Percentiles rank a stretch among this genome's conserved stretches.
Conservation (phyloP, 352 stramenopile genomes). For the Phytophthora constricta region DNA sequence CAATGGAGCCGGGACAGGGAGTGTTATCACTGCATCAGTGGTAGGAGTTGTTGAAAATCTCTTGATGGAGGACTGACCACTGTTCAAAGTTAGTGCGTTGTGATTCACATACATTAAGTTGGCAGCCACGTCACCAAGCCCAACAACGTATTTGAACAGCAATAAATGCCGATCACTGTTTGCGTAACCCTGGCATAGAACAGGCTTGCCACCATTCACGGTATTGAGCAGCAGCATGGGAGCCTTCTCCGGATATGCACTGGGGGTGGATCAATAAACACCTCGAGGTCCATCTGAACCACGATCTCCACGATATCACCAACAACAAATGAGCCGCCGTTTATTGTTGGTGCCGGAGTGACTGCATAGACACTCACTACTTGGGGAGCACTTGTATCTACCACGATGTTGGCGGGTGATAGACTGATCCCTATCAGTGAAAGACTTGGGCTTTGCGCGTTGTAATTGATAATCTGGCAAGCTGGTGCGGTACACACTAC, state of each 20-base stretch:
- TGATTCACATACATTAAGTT: constrained; percentile 67
- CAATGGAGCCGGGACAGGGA: constrained; percentile 60
- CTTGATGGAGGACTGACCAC: constrained; percentile 76
- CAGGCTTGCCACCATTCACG: constrained; percentile 41
- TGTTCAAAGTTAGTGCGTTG: constrained; percentile 78
- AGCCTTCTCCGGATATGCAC: constrained; percentile 74
- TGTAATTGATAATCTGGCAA: constrained; percentile 80
- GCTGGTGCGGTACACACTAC: constrained; percentile 49
- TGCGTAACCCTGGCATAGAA: constrained; percentile 70
- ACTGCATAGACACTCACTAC: constrained; percentile 70
- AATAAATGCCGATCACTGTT: constrained; percentile 59
- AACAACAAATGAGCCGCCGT: constrained; percentile 73
- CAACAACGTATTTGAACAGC: constrained; percentile 78
- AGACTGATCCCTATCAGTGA: constrained; percentile 55
- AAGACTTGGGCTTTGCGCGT: constrained; percentile 42
- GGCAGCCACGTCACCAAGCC: constrained; percentile 52
- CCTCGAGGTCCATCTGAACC: constrained; percentile 72
- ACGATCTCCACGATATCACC: constrained; percentile 84
- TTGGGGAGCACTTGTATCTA: constrained; percentile 63
- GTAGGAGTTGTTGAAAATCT: constrained; percentile 82
- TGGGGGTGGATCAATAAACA: constrained; percentile 84
- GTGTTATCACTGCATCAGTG: constrained; percentile 67
- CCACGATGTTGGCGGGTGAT: constrained; percentile 53
- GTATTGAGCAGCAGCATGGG: constrained; percentile 75
- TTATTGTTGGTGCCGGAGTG: constrained; percentile 59